A percentile compares a stretch with the other conserved stretches of the same genome.
Conservation (phyloP, 495 filamentous ascomycete species). For the Hyaloscypha finlandica region DNA sequence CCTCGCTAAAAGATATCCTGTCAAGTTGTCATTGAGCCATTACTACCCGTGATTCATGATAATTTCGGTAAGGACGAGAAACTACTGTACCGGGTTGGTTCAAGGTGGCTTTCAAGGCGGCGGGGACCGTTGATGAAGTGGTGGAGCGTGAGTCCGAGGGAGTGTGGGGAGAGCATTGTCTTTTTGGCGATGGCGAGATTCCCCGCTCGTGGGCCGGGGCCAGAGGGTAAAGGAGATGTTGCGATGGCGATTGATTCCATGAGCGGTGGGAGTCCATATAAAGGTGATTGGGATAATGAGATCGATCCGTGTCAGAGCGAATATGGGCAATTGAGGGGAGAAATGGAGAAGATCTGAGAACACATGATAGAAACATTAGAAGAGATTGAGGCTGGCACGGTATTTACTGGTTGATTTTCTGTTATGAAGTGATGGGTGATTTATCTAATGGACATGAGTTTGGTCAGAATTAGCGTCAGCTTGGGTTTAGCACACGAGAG, state of each 20-base stretch:
- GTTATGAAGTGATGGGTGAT: neutral
- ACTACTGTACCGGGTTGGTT: constrained; percentile 8
- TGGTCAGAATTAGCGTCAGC: neutral
- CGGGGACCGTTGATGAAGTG: neutral
- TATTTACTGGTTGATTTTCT: constrained; percentile 12
- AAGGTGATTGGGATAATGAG: constrained; percentile 13
- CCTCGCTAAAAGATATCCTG: constrained; percentile 23
- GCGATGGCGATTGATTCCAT: constrained; percentile 15
- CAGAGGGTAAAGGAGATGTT: neutral
- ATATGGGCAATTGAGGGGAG: constrained; percentile 11
- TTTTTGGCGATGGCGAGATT: constrained; percentile 10
- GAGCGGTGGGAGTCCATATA: constrained; percentile 22
- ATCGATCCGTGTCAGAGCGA: neutral
- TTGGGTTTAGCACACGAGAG: too few relatives aligned
- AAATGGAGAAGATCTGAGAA: constrained; percentile 10
- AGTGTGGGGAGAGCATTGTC: constrained; percentile 23
- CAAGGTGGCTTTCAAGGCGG: neutral
- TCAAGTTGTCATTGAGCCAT: constrained; percentile 35
- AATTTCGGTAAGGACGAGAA: neutral
- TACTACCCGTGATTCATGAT: constrained; percentile 39
- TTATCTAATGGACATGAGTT: neutral
- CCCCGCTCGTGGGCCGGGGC: neutral
- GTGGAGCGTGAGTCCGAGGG: neutral
- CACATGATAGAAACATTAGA: constrained; percentile 26
- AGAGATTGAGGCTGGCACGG: constrained; percentile 22